phyloP scores from a whole-genome alignment of 2,329 filamentous ascomycete genomes.

The Myriosclerotinia curreyana region DNA sequence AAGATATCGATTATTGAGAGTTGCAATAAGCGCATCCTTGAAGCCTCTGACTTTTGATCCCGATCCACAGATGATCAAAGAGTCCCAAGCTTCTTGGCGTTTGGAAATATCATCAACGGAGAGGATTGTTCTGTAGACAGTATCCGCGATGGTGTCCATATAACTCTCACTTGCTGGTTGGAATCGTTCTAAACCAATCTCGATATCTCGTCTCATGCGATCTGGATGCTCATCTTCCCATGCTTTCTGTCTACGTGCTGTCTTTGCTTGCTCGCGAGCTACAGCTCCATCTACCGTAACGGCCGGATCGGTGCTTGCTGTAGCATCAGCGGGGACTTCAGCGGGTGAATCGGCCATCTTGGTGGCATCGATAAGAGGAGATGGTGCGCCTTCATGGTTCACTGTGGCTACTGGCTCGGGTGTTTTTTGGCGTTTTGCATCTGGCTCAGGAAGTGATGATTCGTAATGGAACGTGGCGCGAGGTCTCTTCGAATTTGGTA shows the following conservation, averaged over 20 bases:
- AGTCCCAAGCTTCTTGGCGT: slow-evolving; percentile 86
- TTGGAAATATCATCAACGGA: slow-evolving; percentile 81
- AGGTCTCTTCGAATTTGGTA: slow-evolving; percentile 71
- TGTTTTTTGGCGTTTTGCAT: slow-evolving; percentile 42
- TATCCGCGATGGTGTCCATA: slow-evolving; percentile 77
- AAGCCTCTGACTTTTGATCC: slow-evolving; percentile 73
- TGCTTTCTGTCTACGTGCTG: slow-evolving; percentile 35
- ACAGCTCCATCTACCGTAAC: slow-evolving; percentile 30
- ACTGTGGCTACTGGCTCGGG: slow-evolving; percentile 33
- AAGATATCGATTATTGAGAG: slow-evolving; percentile 76
- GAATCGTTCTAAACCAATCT: slow-evolving; percentile 75
- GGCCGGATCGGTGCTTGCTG: slow-evolving; percentile 22
- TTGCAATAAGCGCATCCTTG: slow-evolving; percentile 81
- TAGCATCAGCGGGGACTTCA: slow-evolving; percentile 24
- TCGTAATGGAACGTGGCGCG: slow-evolving; percentile 72
- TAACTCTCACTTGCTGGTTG: slow-evolving; percentile 65
- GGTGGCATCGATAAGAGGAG: slow-evolving; percentile 24
- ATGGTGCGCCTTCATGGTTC: slow-evolving; percentile 25
- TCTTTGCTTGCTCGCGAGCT: slow-evolving; percentile 35
- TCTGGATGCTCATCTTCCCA: slow-evolving; percentile 45
- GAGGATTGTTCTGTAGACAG: slow-evolving; percentile 80
- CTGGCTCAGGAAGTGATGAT: slow-evolving; percentile 51
- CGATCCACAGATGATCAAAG: slow-evolving; percentile 86
- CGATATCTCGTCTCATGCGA: slow-evolving; percentile 63
- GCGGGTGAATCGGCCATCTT: slow-evolving; percentile 15